phyloP scores from a whole-genome alignment of 352 stramenopile species.

The Pythium vanterpoolii region DNA sequence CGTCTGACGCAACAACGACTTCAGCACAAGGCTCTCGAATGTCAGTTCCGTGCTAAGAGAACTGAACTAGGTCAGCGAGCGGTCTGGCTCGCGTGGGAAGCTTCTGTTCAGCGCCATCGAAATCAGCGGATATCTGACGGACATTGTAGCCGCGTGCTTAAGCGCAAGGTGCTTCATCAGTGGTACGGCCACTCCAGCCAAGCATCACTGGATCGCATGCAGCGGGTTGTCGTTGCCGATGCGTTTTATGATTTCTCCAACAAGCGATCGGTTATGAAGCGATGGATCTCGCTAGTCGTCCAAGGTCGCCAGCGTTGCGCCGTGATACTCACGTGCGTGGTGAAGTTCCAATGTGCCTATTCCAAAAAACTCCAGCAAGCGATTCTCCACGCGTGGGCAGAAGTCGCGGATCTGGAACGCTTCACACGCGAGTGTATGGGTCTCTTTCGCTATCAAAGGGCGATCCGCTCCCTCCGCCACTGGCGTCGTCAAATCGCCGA shows the following conservation, averaged over 20 bases:
- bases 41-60: neutral
- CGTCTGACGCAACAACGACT: neutral
- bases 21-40: neutral
- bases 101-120: neutral
- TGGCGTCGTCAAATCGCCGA: constrained; percentile 12
- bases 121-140: neutral
- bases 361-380: constrained; percentile 1
- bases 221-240: neutral
- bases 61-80: neutral
- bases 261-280: neutral
- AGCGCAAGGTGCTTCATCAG: neutral
- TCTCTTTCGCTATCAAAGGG: neutral
- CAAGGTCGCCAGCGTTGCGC: constrained; percentile 35
- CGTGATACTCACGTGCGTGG: constrained; percentile 44
- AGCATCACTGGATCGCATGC: neutral
- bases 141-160: constrained; percentile 1
- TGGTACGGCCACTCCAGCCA: neutral
- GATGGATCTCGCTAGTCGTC: neutral
- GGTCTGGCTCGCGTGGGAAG: constrained; percentile 6
- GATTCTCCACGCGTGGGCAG: constrained; percentile 5
- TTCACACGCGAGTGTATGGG: neutral
- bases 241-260: neutral
- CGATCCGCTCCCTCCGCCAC: neutral
- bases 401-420: neutral
- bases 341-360: constrained; percentile 37